Conservation (phyloP, 306 rosid genomes). For the Cucurbita ficifolia region DNA sequence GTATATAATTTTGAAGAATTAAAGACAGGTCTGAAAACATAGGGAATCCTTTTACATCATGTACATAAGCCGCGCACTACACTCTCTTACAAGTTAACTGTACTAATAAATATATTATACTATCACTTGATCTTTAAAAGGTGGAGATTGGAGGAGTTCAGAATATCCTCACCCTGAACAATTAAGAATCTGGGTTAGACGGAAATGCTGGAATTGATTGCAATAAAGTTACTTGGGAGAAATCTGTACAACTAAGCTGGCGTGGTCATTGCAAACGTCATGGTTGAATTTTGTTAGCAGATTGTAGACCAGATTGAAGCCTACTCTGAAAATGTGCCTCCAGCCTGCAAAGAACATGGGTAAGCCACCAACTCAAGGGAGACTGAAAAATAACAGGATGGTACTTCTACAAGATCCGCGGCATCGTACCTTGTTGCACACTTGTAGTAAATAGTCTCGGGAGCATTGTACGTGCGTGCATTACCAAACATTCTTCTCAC, state of each 20-base stretch:
- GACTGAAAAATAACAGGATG: neutral
- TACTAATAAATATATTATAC: neutral
- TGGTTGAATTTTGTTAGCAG: constrained; percentile 52
- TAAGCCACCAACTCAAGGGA: neutral
- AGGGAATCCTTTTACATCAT: neutral
- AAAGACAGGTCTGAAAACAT: neutral
- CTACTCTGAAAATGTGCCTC: constrained; percentile 64
- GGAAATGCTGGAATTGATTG: neutral
- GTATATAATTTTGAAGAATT: too few relatives aligned
- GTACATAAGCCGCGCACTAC: neutral
- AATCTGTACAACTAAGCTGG: neutral
- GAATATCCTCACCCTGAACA: neutral
- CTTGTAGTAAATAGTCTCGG: constrained; percentile 84
- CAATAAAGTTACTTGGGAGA: neutral
- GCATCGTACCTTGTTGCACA: constrained; percentile 55
- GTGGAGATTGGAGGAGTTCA: neutral
- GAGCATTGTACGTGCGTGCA: constrained; percentile 86
- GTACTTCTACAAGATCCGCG: neutral
- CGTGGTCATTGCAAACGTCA: neutral
- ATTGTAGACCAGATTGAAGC: constrained; percentile 56
- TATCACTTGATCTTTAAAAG: neutral
- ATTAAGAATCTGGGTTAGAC: neutral
- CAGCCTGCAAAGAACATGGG: constrained; percentile 32
- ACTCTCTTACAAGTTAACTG: neutral
- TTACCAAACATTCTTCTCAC: constrained; percentile 77